Evolutionary conservation across 2,329 filamentous ascomycete genomes (phyloP).

Genomic region (Diplodia sapinea): DNA sequence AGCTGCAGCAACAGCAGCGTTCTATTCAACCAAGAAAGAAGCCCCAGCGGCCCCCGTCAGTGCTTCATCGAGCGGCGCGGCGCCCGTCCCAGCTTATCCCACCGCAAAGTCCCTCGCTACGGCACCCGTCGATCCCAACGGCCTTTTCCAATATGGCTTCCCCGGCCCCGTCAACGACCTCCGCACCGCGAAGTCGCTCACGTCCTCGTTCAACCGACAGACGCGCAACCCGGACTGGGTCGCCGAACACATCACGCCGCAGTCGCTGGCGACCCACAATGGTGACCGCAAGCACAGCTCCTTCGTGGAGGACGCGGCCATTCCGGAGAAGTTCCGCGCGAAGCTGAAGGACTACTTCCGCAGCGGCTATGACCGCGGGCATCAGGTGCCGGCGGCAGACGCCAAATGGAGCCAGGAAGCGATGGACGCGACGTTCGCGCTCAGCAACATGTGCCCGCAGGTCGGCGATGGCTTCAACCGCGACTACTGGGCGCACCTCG

Average conservation of each 20-base stretch:
- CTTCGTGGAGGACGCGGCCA: conserved; percentile 79
- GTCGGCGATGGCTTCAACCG: conserved; percentile 98
- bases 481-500: conserved; percentile 99
- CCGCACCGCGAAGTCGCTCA: conserved; percentile 74
- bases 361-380: conserved; percentile 91
- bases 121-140: conserved; percentile 55
- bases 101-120: conserved; percentile 36
- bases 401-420: conserved; percentile 92
- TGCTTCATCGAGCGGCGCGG: conserved; percentile 42
- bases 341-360: conserved; percentile 93
- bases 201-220: conserved; percentile 89
- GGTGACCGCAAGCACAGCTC: conserved; percentile 83
- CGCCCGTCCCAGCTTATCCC: conserved; percentile 38
- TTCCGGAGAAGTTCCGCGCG: conserved; percentile 87
- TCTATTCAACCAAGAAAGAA: conserved; percentile 49
- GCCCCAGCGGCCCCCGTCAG: conserved; percentile 40
- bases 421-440: conserved; percentile 93
- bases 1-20: conserved; percentile 55
- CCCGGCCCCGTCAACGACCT: conserved; percentile 88
- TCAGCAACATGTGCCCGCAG: conserved; percentile 98
- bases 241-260: conserved; percentile 90
- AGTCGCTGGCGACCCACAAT: conserved; percentile 74
- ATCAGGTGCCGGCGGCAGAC: conserved; percentile 96
- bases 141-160: conserved; percentile 70
- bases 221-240: conserved; percentile 92